Base-by-base conservation (phyloP, 495 filamentous ascomycete species). In the Usnea hakonensis region DNA sequence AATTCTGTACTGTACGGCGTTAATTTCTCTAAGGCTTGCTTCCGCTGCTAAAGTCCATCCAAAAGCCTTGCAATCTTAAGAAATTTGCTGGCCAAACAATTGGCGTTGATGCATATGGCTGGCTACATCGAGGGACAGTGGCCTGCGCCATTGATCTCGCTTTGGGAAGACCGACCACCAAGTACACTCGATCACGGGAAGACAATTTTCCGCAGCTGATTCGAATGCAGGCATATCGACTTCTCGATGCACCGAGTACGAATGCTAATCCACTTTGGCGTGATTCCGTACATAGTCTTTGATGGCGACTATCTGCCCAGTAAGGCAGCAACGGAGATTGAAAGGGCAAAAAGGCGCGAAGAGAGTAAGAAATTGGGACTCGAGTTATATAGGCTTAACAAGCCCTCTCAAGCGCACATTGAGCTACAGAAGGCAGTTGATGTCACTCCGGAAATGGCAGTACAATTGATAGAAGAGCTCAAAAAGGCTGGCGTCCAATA, bases 391-490 rank as follows among this genome's bases (percentile, higher is more conserved):
- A 82, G 83, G 55, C 87, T 90, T 36, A 91, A 91, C 17, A 89
- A 89, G 69, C 79, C 82, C 5, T 83, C 86, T 3, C 89, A 93
- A 68, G 95, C 95, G 2, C 84, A 93, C 67, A 75, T 84, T 23
- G 90, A 97, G 67, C 80, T 99, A 23, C 93, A 97, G 70, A 99
- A 97, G 70, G 90, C 94, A 23, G 85, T 99, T 56, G 95, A 99
- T 74, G 87, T 99, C 16, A 97, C 92, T 1, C 93, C 95, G 2
- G 83, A 91, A 66, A 97, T 99, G 95, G 94, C 95, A 30, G 81
- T 89, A 5, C 82, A 89, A 66, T 74, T 97, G 26, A 99, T 99
- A 63, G 91, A 97, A 61, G 91, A 93, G 69, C 77, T 97, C 65
- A 95, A 93, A 74, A 80, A 81, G 61, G 75, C 85, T 65, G 80